Evolutionary conservation across 169 alveolate species (phyloP).

Genomic region (Hammondia hammondi): DNA sequence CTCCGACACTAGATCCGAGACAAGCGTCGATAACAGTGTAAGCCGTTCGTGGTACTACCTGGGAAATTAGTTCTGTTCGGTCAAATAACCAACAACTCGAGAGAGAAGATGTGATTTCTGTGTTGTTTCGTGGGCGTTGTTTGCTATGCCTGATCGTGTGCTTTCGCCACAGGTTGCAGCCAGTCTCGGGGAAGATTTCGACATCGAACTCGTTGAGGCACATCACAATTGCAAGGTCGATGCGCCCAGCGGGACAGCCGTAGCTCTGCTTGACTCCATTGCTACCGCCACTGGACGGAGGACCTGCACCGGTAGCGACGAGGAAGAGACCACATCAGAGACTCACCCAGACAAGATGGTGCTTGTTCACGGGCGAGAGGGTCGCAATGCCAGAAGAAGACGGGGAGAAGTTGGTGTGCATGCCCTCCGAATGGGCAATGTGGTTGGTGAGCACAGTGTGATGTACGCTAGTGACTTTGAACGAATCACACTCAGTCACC

Average conservation of each 20-base stretch:
- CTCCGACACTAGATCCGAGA: too few species aligned
- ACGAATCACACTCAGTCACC: not conserved
- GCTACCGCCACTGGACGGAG: not conserved
- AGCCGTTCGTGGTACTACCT: too few species aligned
- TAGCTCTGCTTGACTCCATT: slow-evolving; percentile 16
- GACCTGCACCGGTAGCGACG: not conserved
- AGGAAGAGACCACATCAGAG: not conserved
- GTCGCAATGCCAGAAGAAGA: not conserved
- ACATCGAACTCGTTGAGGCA: slow-evolving; percentile 48
- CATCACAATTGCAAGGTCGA: slow-evolving; percentile 51
- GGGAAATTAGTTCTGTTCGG: too few species aligned
- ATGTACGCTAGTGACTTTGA: slow-evolving; percentile 33
- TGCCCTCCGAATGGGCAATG: slow-evolving; percentile 30
- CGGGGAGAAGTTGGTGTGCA: slow-evolving; percentile 39
- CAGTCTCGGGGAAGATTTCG: slow-evolving; percentile 26
- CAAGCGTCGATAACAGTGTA: too few species aligned
- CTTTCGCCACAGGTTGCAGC: slow-evolving; percentile 9
- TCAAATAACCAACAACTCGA: too few species aligned
- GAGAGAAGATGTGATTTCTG: too few species aligned
- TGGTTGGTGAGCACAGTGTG: slow-evolving; percentile 48
- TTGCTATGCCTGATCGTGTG: not conserved
- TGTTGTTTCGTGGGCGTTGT: too few species aligned
- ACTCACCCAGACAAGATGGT: not conserved
- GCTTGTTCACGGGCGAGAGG: slow-evolving; percentile 8
- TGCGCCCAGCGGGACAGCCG: slow-evolving; percentile 42